A percentile compares a stretch with the other conserved stretches of the same genome.
Conservation (phyloP, 495 filamentous ascomycete species). For the Baudoinia panamericana region DNA sequence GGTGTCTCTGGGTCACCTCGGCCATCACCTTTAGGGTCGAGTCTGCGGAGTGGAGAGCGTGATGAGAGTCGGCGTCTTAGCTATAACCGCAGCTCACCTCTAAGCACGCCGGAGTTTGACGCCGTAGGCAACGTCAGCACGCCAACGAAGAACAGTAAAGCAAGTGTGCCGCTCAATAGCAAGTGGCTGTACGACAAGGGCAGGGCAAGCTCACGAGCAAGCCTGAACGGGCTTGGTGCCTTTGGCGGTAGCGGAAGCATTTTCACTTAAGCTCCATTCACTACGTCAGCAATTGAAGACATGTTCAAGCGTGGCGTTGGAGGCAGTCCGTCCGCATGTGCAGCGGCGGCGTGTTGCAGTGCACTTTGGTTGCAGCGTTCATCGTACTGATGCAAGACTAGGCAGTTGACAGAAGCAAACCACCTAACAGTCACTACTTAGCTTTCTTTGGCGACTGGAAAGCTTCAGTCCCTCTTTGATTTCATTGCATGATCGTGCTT, state of each 20-base stretch:
- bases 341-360: no score
- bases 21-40: no score
- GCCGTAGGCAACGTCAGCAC: slow-evolving; percentile 32
- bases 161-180: slow-evolving; percentile 62
- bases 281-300: not conserved
- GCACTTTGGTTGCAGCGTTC: no score
- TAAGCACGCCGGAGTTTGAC: slow-evolving; percentile 40
- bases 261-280: not conserved
- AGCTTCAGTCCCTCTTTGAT: no score
- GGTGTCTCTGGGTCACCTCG: slow-evolving; percentile 15
- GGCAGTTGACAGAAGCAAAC: no score
- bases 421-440: no score
- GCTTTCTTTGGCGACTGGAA: no score
- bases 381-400: no score
- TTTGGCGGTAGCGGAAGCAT: slow-evolving; percentile 10
- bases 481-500: no score
- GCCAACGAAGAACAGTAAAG: slow-evolving; percentile 52
- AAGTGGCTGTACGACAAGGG: slow-evolving; percentile 86
- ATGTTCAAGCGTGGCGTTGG: slow-evolving; percentile 6
- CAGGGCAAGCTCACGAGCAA: slow-evolving; percentile 35
- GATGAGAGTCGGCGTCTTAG: no score
- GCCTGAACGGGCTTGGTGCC: slow-evolving; percentile 4
- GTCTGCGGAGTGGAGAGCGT: no score
- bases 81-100: slow-evolving; percentile 33
- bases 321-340: no score